These are phyloP conservation scores for Ceratobasidium sp. DNA, from an alignment of 1,284 basidiomycete genomes.

Conservation along the genomic window DNA sequence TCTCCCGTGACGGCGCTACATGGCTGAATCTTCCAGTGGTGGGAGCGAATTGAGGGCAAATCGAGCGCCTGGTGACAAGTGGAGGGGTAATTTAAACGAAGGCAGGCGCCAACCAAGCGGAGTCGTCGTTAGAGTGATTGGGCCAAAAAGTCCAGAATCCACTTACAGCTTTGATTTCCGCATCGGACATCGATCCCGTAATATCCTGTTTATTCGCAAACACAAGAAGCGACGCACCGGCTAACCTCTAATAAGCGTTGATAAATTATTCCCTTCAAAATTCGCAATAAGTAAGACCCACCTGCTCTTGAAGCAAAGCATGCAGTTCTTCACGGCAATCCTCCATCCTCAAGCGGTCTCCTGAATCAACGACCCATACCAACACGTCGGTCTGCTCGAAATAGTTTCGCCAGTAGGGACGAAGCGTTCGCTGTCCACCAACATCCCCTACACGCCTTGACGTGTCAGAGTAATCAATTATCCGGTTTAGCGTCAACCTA, in stretches of 20 bases:
- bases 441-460: constrained; percentile 82
- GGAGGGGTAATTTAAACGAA: not conserved
- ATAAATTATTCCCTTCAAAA: not conserved
- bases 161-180: constrained; percentile 82
- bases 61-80: constrained; percentile 66
- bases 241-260: constrained; percentile 67
- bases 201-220: constrained; percentile 99
- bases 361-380: constrained; percentile 98
- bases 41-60: constrained; percentile 77
- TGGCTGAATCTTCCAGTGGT: constrained; percentile 89
- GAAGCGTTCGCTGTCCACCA: constrained; percentile 91
- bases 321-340: constrained; percentile 91
- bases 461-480: not conserved
- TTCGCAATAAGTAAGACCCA: constrained; percentile 54
- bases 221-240: constrained; percentile 92
- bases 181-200: constrained; percentile 79
- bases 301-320: constrained; percentile 88
- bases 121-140: constrained; percentile 2
- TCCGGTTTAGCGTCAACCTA: constrained; percentile 53
- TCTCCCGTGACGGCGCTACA: constrained; percentile 92
- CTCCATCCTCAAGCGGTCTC: constrained; percentile 84
- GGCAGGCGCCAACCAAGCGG: not conserved
- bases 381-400: constrained; percentile 98
- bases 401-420: constrained; percentile 99
- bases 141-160: constrained; percentile 7